Percentiles rank a stretch among this genome's conserved stretches.
phyloP scores from a whole-genome alignment of 225 moss, liverwort and hornwort species.

The Polytrichum formosum region DNA sequence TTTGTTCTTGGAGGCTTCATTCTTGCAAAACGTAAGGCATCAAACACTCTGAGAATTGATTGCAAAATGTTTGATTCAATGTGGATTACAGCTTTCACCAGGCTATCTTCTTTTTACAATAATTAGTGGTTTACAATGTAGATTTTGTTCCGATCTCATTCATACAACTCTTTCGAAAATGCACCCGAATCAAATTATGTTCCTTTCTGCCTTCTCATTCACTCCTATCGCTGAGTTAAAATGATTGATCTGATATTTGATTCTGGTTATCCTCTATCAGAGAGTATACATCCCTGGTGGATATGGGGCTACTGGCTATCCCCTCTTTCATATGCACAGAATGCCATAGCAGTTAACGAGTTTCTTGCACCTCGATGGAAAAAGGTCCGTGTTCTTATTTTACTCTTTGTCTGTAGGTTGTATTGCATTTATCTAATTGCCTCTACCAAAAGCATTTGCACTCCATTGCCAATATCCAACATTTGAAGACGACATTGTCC shows the following conservation, averaged over 20 bases:
- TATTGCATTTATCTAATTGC: too few relatives aligned
- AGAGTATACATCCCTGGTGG: constrained; percentile 83
- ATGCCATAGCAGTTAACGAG: constrained; percentile 81
- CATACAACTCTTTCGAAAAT: too few relatives aligned
- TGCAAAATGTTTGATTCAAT: not conserved
- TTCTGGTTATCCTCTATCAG: constrained; percentile 22
- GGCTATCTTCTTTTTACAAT: too few relatives aligned
- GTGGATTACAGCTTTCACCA: not conserved
- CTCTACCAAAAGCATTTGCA: too few relatives aligned
- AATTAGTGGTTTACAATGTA: too few relatives aligned
- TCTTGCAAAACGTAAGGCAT: constrained; percentile 54
- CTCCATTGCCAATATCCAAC: too few relatives aligned
- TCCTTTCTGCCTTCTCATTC: too few relatives aligned
- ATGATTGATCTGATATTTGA: not conserved
- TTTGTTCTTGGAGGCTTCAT: constrained; percentile 84
- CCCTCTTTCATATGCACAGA: constrained; percentile 86
- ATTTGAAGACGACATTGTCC: too few relatives aligned
- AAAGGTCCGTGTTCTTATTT: constrained; percentile 40
- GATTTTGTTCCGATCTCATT: not conserved
- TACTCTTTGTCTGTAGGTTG: not conserved
- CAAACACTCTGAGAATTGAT: not conserved
- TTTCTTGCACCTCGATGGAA: constrained; percentile 83
- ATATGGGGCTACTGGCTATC: constrained; percentile 96
- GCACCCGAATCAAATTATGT: too few relatives aligned
- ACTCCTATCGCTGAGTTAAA: too few relatives aligned